Evolutionary conservation across 2,329 filamentous ascomycete genomes (phyloP).

Genomic region (Aspergillus latus): DNA sequence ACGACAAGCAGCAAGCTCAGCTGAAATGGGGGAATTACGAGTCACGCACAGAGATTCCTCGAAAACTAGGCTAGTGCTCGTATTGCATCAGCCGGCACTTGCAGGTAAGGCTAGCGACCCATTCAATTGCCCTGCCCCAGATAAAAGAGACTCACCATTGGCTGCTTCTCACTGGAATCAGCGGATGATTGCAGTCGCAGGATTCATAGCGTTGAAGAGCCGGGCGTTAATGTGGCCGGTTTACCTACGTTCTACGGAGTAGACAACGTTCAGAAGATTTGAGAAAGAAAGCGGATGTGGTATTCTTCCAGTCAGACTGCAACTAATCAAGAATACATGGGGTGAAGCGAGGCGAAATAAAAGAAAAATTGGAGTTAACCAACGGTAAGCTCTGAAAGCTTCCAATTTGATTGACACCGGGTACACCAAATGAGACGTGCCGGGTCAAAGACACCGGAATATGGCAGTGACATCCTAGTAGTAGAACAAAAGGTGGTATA

Average conservation of each 20-base stretch:
- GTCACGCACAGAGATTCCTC: not conserved
- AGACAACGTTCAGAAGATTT: not conserved
- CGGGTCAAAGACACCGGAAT: constrained; percentile 12
- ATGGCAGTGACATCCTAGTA: constrained; percentile 19
- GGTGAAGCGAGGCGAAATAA: not conserved
- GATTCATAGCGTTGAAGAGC: not conserved
- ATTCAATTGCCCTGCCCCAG: not conserved
- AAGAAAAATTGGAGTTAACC: not conserved
- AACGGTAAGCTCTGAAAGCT: constrained; percentile 1
- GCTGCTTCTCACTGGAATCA: not conserved
- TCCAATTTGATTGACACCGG: not conserved
- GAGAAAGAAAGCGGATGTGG: not conserved
- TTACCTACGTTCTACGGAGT: too few relatives aligned
- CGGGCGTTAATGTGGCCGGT: too few relatives aligned
- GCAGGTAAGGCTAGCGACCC: not conserved
- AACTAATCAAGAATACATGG: not conserved
- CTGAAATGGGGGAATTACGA: not conserved
- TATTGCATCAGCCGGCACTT: constrained; percentile 4
- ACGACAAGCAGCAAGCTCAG: not conserved
- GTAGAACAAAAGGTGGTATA: constrained; percentile 25
- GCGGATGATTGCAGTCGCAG: not conserved
- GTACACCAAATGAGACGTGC: constrained; percentile 9
- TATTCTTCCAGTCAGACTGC: not conserved
- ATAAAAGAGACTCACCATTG: not conserved
- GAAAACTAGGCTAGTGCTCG: not conserved